A percentile compares a stretch with the other conserved stretches of the same genome.
phyloP scores from a whole-genome alignment of 768 basidiomycete species.

The Leccinellum luteum region DNA sequence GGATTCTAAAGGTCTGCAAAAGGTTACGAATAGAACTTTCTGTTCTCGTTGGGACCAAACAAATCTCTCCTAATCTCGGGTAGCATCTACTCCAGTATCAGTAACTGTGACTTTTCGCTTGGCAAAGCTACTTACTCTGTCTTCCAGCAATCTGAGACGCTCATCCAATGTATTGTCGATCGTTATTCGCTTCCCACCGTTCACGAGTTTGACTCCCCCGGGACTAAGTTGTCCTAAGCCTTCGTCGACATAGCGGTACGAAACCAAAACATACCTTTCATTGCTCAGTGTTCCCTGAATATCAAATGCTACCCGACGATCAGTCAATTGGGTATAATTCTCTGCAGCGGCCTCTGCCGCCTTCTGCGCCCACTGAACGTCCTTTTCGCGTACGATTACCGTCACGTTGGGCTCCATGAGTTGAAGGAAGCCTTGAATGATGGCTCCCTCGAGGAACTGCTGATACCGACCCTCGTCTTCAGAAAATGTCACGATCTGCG shows the following conservation, averaged over 20 bases:
- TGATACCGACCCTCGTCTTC: slow-evolving; percentile 67
- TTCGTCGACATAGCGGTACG: background rate
- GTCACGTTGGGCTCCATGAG: slow-evolving; percentile 74
- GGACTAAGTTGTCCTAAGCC: slow-evolving; percentile 44
- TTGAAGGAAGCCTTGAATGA: slow-evolving; percentile 83
- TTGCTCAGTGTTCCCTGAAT: slow-evolving; percentile 62
- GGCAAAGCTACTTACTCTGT: slow-evolving; percentile 59
- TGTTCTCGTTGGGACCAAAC: slow-evolving; percentile 88
- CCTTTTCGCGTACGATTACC: slow-evolving; percentile 65
- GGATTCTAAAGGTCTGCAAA: background rate
- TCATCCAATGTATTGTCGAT: slow-evolving; percentile 96
- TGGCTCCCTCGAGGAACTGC: slow-evolving; percentile 79
- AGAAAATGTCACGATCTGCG: slow-evolving; percentile 58
- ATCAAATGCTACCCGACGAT: slow-evolving; percentile 54
- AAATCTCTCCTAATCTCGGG: slow-evolving; percentile 89
- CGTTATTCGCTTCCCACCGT: slow-evolving; percentile 73
- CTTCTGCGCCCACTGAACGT: slow-evolving; percentile 55
- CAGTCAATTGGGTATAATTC: slow-evolving; percentile 77
- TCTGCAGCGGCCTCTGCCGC: slow-evolving; percentile 64
- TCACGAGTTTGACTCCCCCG: slow-evolving; percentile 80
- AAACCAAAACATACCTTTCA: slow-evolving; percentile 52
- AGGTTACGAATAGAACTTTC: slow-evolving; percentile 78
- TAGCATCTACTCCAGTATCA: slow-evolving; percentile 69
- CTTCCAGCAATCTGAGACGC: slow-evolving; percentile 82
- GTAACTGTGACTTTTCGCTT: background rate